Base-by-base conservation (phyloP, 768 basidiomycete species). In the Kwoniella dendrophila region DNA sequence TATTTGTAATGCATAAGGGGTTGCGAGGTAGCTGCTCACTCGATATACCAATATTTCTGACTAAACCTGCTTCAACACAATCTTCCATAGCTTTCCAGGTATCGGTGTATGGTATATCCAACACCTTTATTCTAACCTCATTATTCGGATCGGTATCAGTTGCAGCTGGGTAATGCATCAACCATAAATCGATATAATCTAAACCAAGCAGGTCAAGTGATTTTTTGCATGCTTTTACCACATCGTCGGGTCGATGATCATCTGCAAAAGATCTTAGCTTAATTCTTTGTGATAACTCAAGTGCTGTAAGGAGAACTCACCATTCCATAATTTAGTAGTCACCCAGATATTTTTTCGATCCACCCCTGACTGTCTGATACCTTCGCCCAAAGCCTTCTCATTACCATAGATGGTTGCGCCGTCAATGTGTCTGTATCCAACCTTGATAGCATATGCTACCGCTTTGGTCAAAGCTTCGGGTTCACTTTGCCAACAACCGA, bases 51-150 rank as follows among this genome's bases (percentile, higher is more conserved):
- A 91, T 90, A 69, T 89, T 88, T 73, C 83, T 83, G 33, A 89
- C 80, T 73, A 89, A 88, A 24, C 90, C 90, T 68, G 86, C 64
- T 20, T 85, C 84, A 1, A 89, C 87, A 78, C 88, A 79, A 74
- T 82, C 79, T 30, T 95, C 92, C 86, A 95, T 85, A 16, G 85
- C 89, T 44, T 79, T 73, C 90, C 90, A 94, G 18, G 92, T 94
- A 27, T 65, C 64, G 11, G 51, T 51, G 40, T 55, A 59, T 12
- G 59, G 40, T 32, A 65, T 67, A 32, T 86, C 83, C 53, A 87
- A 36, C 8, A 62, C 60, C 72, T 81, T 75, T 50, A 80, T 79
- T 4, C 80, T 82, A 20, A 32, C 20, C 10, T 26, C 4, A 34
- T 30, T 81, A 83, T 56, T 85, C 84, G 49, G 49, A n/a, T 51